Evolutionary conservation across 192 early-diverging fungal species (phyloP), one percentile per base, ranked within the genome.

Genomic region (Coemansia sp.): DNA sequence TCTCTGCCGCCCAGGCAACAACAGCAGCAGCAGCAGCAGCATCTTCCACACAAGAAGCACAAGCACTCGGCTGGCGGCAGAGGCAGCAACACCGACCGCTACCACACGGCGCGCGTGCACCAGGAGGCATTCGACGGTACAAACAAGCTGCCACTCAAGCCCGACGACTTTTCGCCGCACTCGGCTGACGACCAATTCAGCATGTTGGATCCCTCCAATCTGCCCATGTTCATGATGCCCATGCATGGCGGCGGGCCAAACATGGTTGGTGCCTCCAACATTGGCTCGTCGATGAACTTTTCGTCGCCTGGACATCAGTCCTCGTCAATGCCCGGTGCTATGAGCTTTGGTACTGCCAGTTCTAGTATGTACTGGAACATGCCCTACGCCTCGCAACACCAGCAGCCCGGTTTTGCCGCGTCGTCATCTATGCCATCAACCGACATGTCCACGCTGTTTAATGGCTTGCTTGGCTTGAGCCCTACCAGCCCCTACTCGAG

Each of bases 111-210:
- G 58, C 79, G 79, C 23, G 79, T 82, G 37, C 74, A 82, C 62
- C 74, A 82, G 37, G 79, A 76, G 55, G 74, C 79, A 13, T 82
- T 82, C 35, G 79, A 82, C 44, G 79, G 79, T 53, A 76, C 79
- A n/a, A 76, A 82, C 57, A 74, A 73, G 71, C 71, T 76, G 62
- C 79, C 79, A 23, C 63, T 82, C 30, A 82, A 82, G 74, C 74
- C 74, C 7, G 79, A 82, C 40, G 79, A 73, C 62, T 35, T 73
- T 5, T 66, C 63, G 55, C 68, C 71, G 19, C 55, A 57, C n/a
- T 55, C 69, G 6, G 62, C 72, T 8, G 80, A 77, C 55, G 73
- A 83, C 42, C 72, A 75, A 70, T 71, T 75, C 62, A 64, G 47
- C 33, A 63, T 76, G 58, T 59, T 78, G 66, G 80, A 83, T 42